Evolutionary conservation across 208 protist genomes (phyloP), one percentile per base, ranked within the genome.

Genomic region (Crithidia thermophila): DNA sequence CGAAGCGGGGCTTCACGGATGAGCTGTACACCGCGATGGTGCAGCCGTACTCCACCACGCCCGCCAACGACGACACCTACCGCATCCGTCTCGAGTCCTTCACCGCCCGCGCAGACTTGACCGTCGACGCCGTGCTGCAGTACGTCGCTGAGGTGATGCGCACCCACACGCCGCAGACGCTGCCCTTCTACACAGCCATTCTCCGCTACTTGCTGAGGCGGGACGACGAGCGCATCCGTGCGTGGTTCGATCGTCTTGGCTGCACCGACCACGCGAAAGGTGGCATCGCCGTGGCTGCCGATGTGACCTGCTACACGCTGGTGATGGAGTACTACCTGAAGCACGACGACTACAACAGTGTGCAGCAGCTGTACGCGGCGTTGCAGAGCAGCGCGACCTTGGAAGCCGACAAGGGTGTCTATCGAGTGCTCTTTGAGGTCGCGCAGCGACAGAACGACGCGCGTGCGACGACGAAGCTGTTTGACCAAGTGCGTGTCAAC

Each of bases 401-500:
- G 14, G 86, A 96, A 51, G 56, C 83, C 0, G 76, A 91, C 68
- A 61, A 65, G 23, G 70, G 53, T 16, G 79, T 50, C 39, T 97
- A 95, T 67, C 72, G 81, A 10, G 63, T 91, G 4, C 75, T 96
- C 30, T 75, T 95, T 2, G 68, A 92, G 27, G 83, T 90, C 36
- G 73, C 79, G 53, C 57, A 70, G 25, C 30, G 62, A 2, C 64
- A 73, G 8, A 52, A 72, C 14, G 79, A 87, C 23, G 43, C 53
- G 0, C 67, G 67, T 5, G 65, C 85, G 2, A 72, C 81, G 11
- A 76, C 79, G 45, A 51, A 39, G 6, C 51, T 93, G 10, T 93
- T 96, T 68, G 84, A 91, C n/a, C 82, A 95, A n/a, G 67, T 90
- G 16, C 82, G 85, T 28, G 72, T 95, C 39, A 82, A 81, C 43